Evolutionary conservation across 768 basidiomycete genomes (phyloP), one percentile per base, ranked within the genome.

Genomic region (Boletus bicolor): DNA sequence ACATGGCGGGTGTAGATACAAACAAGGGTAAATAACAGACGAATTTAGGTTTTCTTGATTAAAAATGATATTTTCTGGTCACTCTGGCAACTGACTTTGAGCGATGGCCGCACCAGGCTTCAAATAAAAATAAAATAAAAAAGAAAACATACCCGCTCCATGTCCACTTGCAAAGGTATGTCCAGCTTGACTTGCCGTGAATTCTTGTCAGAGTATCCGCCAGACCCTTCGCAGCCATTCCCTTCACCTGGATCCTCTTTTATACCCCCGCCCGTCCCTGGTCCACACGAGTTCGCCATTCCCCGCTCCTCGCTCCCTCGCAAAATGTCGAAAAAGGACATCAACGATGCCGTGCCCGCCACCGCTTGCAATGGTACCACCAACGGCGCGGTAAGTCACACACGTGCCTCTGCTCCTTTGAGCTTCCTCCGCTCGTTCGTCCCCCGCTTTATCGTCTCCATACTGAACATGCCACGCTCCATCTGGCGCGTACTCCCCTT

Each of bases 161-260:
- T 44, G 37, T 50, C 49, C 14, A 51, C 3, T 34, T 46, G 42
- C 26, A 43, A 19, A 41, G 59, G 59, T 60, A n/a, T 39, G 59
- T 60, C 8, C 41, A 38, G 10, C 39, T 15, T 5, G 15, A 28
- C 11, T 28, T 10, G 4, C 21, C 9, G 0, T 30, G 28, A 30
- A 30, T 34, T 9, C 28, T 19, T 17, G 14, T 51, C 19, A 52
- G 34, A 24, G 57, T 35, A 7, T 21, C 70, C 17, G 21, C 68
- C 74, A 24, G 73, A 79, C 9, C 76, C 80, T 17, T 63, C 72
- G 0, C 73, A 75, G 36, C 78, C 78, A 3, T 79, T 79, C 71
- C 86, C 86, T 0, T 85, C 84, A 0, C 87, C 87, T 3, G 82
- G 82, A 0, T 85, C 83, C 6, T 76, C 83, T 0, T 89, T 89